A percentile compares a stretch with the other conserved stretches of the same genome.
phyloP scores from a whole-genome alignment of 768 basidiomycete species.

The Termitomyces titanicus region DNA sequence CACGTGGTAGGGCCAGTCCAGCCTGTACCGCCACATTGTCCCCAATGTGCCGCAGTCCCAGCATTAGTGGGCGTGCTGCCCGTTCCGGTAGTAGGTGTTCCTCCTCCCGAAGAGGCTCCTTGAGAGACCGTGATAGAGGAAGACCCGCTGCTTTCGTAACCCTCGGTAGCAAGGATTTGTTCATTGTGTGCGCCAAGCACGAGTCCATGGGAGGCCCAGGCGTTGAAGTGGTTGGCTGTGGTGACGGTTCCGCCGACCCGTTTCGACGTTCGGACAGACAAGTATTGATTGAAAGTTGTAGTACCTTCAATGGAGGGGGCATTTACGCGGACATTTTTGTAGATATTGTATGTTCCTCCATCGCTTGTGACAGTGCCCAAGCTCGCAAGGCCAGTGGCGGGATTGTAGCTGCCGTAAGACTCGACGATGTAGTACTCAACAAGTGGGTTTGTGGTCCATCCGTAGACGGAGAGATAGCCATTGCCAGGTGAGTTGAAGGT shows the following conservation, averaged over 20 bases:
- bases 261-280: neutral
- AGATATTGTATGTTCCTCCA: neutral
- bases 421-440: conserved; percentile 1
- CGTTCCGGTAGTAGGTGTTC: neutral
- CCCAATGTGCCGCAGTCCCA: neutral
- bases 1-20: neutral
- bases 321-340: neutral
- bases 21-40: neutral
- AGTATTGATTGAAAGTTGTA: neutral
- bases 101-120: neutral
- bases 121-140: neutral
- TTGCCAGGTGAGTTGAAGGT: neutral
- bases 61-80: neutral
- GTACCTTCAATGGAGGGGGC: neutral
- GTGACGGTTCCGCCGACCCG: neutral
- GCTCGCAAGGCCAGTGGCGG: neutral
- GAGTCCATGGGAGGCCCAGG: neutral
- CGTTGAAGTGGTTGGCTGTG: neutral
- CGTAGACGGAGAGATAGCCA: neutral
- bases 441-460: neutral
- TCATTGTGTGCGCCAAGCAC: neutral
- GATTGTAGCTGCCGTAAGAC: neutral
- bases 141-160: neutral
- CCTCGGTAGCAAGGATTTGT: neutral
- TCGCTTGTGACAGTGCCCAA: neutral